Percentiles rank a stretch among this genome's conserved stretches.
These are phyloP conservation scores for Penstemon davidsonii DNA, from an alignment of 257 asterid species.

Conservation along the genomic window DNA sequence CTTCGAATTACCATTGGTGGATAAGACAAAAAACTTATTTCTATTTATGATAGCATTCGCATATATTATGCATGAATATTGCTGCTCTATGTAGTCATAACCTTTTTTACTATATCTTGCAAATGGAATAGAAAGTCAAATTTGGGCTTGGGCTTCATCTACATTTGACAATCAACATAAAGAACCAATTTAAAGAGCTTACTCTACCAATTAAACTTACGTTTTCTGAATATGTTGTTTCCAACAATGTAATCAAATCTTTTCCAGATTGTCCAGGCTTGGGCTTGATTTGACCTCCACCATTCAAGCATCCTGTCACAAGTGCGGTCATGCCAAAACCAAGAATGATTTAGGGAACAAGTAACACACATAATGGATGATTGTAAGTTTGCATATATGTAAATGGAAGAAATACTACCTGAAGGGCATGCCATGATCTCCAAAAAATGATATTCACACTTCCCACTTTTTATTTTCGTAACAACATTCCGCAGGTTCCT, in stretches of 20 bases:
- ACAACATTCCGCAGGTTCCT: constrained; percentile 89
- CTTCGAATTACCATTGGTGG: not conserved
- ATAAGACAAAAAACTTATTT: not conserved
- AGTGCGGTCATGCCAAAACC: constrained; percentile 22
- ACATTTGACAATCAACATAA: not conserved
- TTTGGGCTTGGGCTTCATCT: not conserved
- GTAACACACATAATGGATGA: constrained; percentile 2
- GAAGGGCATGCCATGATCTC: constrained; percentile 99
- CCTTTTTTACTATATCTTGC: not conserved
- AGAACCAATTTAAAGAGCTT: not conserved
- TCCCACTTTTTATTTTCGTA: constrained; percentile 79
- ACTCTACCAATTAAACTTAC: constrained; percentile 44
- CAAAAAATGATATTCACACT: constrained; percentile 83
- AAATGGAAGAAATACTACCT: constrained; percentile 41
- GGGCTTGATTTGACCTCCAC: constrained; percentile 96
- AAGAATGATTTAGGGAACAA: constrained; percentile 14
- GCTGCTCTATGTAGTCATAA: not conserved
- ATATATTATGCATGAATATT: not conserved
- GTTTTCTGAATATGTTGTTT: constrained; percentile 69
- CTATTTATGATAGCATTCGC: no score
- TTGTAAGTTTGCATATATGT: not conserved
- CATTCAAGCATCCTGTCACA: constrained; percentile 86
- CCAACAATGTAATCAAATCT: constrained; percentile 72
- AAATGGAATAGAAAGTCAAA: constrained; percentile 9
- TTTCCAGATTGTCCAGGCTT: constrained; percentile 76